Evolutionary conservation across 495 filamentous ascomycete species (phyloP), one percentile per base, ranked within the genome.

Genomic region (Trichocladium uniseriatum): DNA sequence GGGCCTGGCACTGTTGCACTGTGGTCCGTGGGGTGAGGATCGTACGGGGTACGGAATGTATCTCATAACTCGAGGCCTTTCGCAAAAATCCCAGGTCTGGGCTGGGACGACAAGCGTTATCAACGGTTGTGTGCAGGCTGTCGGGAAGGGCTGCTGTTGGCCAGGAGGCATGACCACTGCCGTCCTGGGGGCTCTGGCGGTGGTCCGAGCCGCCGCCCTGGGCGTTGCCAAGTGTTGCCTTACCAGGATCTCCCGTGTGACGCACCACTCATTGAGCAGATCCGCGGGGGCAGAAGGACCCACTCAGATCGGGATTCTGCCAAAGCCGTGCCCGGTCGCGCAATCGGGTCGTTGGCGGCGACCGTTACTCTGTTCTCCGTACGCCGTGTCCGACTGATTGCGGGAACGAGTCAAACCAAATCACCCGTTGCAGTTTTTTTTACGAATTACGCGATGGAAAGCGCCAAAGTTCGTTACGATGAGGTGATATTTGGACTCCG

Each of bases 221-320:
- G 43, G 18, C 34, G 32, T 18, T 47, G 45, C 45, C 45, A 40
- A 48, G 37, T 45, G 43, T 21, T 48, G 45, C 45, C 45, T 39
- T 39, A n/a, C 18, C 44, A 38, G 14, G 43, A 31, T 10, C 27
- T 19, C 32, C 18, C 20, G 32, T 31, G 41, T 43, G 41, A 47
- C 44, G 35, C 34, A 27, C 24, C 24, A 27, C 24, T 8, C 4
- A 27, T 27, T 27, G 24, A 37, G 34, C 21, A 28, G 43, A 38
- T 38, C 43, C 34, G 43, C 34, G 32, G n/a, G n/a, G n/a, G n/a
- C n/a, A n/a, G n/a, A n/a, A n/a, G n/a, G n/a, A n/a, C n/a, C n/a
- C n/a, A n/a, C n/a, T n/a, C n/a, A n/a, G 24, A n/a, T 15, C 35
- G 43, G 34, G 21, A 29, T 31, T 14, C 15, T 38, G 34, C 34